Evolutionary conservation across 306 rosid genomes (phyloP), one percentile per base, ranked within the genome.

Genomic region (Luffa acutangula): DNA sequence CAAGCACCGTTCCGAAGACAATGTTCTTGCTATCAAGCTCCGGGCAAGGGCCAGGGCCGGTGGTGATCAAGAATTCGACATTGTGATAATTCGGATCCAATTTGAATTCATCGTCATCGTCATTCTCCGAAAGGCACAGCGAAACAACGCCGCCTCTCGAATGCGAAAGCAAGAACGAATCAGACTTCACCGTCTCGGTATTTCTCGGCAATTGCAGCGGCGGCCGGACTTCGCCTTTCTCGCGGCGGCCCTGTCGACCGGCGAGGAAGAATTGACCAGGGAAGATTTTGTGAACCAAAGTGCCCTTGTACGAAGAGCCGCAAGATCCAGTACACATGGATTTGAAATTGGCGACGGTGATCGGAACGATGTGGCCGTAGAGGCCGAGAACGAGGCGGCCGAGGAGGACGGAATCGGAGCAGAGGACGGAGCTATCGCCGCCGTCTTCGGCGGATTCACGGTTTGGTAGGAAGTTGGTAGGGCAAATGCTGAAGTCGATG

Each of bases 11-110:
- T 56, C 98, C 97, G 52, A 94, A 94, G 78, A 94, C 92, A 11
- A 94, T 86, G 85, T 94, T 94, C 82, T 85, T 91, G 53, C 31
- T 49, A 80, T 94, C 97, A 41, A 94, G 97, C 80, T 85, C 85
- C 2, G 98, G 97, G 49, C 97, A 92, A 33, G 97, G 98, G 1
- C 95, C 95, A 1, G 98, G 97, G 6, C 98, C 98, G 4, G 97
- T 92, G 33, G 97, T 92, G 82, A 94, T 88, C 51, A 91, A 85
- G 85, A 94, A 94, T 65, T 94, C 97, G 17, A 92, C 96, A 15
- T 94, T 94, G 7, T 92, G 83, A 70, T 94, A 94, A 17, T 80
- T 79, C 0, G 95, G 92, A 45, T 89, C 93, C 65, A 92, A 89
- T 83, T 88, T 92, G 8, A 94, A 59, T 15, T 88, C 89, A 0